Evolutionary conservation across 2,329 filamentous ascomycete species (phyloP), one percentile per base, ranked within the genome.

Genomic region (Pyrenochaeta sp.): DNA sequence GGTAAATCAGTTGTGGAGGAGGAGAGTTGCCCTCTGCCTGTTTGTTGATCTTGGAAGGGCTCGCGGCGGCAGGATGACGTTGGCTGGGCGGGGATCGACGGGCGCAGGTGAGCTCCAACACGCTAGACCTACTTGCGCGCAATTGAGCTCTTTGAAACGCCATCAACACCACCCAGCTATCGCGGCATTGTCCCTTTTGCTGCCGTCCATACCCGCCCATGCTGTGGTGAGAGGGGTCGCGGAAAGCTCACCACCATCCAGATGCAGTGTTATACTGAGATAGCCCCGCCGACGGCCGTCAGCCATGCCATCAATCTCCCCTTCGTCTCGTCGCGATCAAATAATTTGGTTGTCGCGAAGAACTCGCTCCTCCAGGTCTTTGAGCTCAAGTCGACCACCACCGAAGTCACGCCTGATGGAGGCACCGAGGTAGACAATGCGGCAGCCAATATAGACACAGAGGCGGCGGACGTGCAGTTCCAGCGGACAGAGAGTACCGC

Each of bases 201-300:
- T 39, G 20, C 30, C 33, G 18, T 27, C 37, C 20, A 20, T 15
- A 32, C 44, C 32, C 17, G 14, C 47, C 30, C 49, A 36, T 42
- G 49, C 43, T 49, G 69, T 70, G 67, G 61, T 51, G 54, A 54
- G 54, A 43, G 46, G 59, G 7, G 51, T 33, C 17, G 37, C 35
- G 30, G 42, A 45, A n/a, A 32, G 27, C 29, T 23, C 21, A 37
- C 27, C 3, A 35, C 45, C 44, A 35, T 37, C 39, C 31, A 51
- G 69, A 98, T 98, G 94, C 94, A 98, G 86, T 96, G 92, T 83
- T 98, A 98, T 80, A 93, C 92, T 72, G 95, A 99, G 83, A 84
- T 99, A 75, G 88, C 92, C 76, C 90, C 94, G 81, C 93, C 95
- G 49, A 96, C 93, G 75, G 93, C 93, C 75, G 92, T 98, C 78